phyloP scores from a whole-genome alignment of 495 filamentous ascomycete genomes.

The Jackrogersella multiformis region DNA sequence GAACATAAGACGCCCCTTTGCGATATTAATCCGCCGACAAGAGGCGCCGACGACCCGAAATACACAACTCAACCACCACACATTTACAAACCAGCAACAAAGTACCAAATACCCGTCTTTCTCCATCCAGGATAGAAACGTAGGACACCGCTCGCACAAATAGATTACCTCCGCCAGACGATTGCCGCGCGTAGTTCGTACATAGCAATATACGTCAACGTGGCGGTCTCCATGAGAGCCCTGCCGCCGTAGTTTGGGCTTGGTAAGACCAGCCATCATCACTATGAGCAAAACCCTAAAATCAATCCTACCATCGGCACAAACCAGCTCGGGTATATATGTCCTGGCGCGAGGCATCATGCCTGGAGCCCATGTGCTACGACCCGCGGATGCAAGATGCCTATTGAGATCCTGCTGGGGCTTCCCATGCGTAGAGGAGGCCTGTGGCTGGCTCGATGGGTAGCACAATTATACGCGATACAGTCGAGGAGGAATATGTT shows the following conservation, averaged over 20 bases:
- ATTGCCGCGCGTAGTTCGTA: neutral
- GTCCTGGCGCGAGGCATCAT: neutral
- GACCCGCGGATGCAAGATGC: constrained; percentile 33
- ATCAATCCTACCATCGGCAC: neutral
- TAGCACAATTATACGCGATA: constrained; percentile 1
- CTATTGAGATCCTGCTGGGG: constrained; percentile 33
- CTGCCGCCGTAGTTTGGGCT: neutral
- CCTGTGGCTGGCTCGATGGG: neutral
- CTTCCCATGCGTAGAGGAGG: constrained; percentile 1
- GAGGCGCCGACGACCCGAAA: too few relatives aligned
- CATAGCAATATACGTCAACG: neutral
- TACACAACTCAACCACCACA: too few relatives aligned
- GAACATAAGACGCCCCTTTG: too few relatives aligned
- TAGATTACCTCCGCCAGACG: neutral
- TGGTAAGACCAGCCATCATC: neutral
- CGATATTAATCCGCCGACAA: too few relatives aligned
- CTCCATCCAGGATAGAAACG: neutral
- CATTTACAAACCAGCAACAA: too few relatives aligned
- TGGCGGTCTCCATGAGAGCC: neutral
- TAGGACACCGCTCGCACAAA: neutral
- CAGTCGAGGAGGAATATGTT: neutral
- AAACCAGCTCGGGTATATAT: constrained; percentile 6
- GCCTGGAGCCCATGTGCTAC: constrained; percentile 15
- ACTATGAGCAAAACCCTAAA: too few relatives aligned
- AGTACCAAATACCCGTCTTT: neutral